Evolutionary conservation across 2,329 filamentous ascomycete species (phyloP).

Genomic region (Clarireedia hainanense): DNA sequence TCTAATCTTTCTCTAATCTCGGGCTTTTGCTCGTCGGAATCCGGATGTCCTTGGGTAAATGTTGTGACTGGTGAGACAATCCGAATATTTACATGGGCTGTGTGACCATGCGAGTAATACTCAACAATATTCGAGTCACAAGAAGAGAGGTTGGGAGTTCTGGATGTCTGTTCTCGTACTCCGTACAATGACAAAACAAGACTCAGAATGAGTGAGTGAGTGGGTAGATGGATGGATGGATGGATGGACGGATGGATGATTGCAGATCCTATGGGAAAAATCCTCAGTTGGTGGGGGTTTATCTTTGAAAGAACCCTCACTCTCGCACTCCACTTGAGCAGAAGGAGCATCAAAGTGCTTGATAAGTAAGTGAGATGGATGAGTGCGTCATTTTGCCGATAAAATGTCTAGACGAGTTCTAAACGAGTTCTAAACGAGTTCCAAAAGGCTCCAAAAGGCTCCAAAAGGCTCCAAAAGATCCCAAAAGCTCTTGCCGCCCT

Average conservation of each 20-base stretch:
- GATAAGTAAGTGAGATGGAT: background rate
- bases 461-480: background rate
- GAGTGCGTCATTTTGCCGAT: background rate
- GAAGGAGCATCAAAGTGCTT: background rate
- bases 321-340: background rate
- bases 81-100: background rate
- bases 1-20: background rate
- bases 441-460: background rate
- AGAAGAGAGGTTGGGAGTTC: background rate
- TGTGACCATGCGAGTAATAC: background rate
- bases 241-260: background rate
- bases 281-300: constrained; percentile 1
- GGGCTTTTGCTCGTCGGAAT: background rate
- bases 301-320: background rate
- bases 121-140: background rate
- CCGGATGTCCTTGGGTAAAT: background rate
- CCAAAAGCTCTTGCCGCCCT: too few relatives aligned
- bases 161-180: background rate
- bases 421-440: background rate
- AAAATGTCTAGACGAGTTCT: background rate
- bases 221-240: background rate
- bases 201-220: background rate
- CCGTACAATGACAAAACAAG: background rate
- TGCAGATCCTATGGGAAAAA: background rate
- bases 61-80: background rate